A percentile compares a stretch with the other conserved stretches of the same genome.
Conservation (phyloP, 2,329 filamentous ascomycete genomes). For the Talaromyces sp. region DNA sequence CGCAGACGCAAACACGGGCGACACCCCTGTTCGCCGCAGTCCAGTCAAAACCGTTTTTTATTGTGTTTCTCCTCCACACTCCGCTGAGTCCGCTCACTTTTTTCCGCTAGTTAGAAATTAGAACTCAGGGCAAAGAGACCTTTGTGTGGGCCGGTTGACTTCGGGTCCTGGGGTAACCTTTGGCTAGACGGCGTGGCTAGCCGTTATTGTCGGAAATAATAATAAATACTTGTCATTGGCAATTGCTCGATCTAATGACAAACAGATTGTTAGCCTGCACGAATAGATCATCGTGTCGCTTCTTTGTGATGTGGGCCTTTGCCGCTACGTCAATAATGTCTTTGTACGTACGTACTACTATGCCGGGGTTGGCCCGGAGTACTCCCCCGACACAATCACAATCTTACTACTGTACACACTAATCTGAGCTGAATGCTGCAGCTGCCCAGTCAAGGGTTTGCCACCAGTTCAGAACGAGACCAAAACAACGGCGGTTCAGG, state of each 20-base stretch:
- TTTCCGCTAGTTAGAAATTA: too few species aligned
- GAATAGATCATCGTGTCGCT: not conserved
- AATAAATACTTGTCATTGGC: not conserved
- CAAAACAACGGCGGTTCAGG: not conserved
- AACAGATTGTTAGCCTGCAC: not conserved
- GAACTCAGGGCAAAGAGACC: not conserved
- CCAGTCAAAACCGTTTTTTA: not conserved
- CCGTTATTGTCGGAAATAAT: not conserved
- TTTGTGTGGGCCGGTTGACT: not conserved
- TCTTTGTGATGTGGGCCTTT: not conserved
- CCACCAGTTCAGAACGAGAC: not conserved
- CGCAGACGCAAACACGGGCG: not conserved
- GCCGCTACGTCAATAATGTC: not conserved
- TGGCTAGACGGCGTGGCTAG: not conserved
- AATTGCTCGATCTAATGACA: not conserved
- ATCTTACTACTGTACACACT: not conserved
- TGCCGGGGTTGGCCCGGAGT: not conserved
- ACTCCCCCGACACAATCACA: not conserved
- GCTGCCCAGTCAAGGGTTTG: not conserved
- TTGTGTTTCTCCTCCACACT: not conserved
- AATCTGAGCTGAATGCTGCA: not conserved
- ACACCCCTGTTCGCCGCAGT: not conserved
- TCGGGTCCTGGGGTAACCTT: not conserved
- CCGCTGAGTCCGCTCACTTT: not conserved
- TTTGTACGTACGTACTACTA: not conserved